Base-by-base conservation (phyloP, 768 basidiomycete genomes). In the Tephrocybe rancida region DNA sequence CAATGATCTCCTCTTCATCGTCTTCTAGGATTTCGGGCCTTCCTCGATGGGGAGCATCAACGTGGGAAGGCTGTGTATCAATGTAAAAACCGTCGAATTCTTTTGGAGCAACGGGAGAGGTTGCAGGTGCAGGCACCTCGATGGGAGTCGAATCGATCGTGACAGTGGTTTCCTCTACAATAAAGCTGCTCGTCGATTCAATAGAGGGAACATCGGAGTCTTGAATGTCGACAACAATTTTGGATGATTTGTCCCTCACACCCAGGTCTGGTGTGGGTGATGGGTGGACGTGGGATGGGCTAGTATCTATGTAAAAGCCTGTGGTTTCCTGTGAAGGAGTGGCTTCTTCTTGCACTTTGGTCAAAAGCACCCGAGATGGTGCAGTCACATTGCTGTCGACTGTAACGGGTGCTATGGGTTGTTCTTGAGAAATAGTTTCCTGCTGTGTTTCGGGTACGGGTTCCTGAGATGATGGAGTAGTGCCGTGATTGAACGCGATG, bases 1-100 rank as follows among this genome's bases (percentile, higher is more conserved):
- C 88, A 50, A 92, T 90, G 3, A 81, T 64, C 51, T 92, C 90
- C 18, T 88, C 86, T 26, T 84, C 84, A 25, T 74, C 75, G 11
- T 70, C 68, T 8, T 59, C 58, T 25, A 63, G 59, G n/a, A 60
- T 43, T 34, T 58, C 45, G 11, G 53, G 51, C 10, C 49, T 47
- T 19, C 64, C 29, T 41, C 50, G 61, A 19, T 41, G 39, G 0
- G 55, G 62, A 13, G 56, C 43, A 18, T 61, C 39, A 2, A 60
- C 37, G 3, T 45, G 35, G n/a, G 67, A 59, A 11, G 79, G 74
- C 14, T 62, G 34, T 0, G 76, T 76, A 56, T 83, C 81, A 22
- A 83, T 61, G 54, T 75, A 70, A 51, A 75, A 75, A 1, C 53
- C 53, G 4, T 53, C 22, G 2, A 43, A 48, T 30, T 44, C 44